Conservation (phyloP, 169 alveolate species). For the Amoebophrya sp. region DNA sequence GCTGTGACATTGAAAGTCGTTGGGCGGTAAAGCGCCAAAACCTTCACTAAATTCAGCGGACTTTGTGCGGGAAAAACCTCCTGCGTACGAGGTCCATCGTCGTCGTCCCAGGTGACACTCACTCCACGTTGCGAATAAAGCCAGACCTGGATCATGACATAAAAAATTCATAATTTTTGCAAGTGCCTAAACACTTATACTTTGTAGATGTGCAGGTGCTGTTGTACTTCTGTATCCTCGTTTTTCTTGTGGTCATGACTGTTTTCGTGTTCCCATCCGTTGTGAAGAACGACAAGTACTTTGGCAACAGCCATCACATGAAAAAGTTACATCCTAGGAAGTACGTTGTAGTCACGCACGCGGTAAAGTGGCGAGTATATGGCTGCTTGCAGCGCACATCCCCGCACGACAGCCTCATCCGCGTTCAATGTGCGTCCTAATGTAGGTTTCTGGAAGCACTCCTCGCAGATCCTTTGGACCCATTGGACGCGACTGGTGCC, state of each 20-base stretch:
- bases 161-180: too few species aligned
- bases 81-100: background rate
- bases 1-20: background rate
- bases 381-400: constrained; percentile 82
- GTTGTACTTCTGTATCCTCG: too few species aligned
- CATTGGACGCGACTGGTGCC: constrained; percentile 90
- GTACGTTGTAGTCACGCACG: constrained; percentile 28
- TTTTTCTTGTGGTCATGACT: too few species aligned
- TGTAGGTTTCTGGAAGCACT: constrained; percentile 62
- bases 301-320: too few species aligned
- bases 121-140: constrained; percentile 11
- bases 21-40: background rate
- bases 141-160: background rate
- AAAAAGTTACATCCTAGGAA: too few species aligned
- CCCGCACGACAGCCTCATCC: constrained; percentile 92
- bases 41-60: background rate
- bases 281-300: too few species aligned
- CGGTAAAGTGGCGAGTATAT: constrained; percentile 17
- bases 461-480: constrained; percentile 70
- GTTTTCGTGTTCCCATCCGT: too few species aligned
- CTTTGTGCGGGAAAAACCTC: constrained; percentile 27
- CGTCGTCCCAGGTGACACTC: background rate
- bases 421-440: constrained; percentile 84
- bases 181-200: too few species aligned
- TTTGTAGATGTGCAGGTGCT: too few species aligned